Base-by-base conservation (phyloP, 2,329 filamentous ascomycete species). In the Claviceps spartinae region DNA sequence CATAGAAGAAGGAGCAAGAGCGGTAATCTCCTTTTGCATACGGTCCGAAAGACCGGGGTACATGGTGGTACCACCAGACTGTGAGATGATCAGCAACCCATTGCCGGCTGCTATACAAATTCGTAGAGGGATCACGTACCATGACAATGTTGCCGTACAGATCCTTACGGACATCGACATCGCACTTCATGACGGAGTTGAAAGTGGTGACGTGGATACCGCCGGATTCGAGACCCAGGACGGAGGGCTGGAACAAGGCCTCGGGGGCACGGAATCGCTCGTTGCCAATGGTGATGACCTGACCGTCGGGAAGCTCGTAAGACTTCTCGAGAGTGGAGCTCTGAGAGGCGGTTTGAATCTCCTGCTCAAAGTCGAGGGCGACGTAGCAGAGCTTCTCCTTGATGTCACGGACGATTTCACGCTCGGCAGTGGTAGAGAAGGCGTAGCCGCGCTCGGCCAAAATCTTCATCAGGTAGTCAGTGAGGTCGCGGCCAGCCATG, bases 351-450 rank as follows among this genome's bases (percentile, higher is more conserved):
- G 93, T 98, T 83, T 98, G 93, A 73, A 98, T 96, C 81, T 98
- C 93, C 83, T 98, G 93, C 83, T 98, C 93, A 68, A 98, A 97
- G 82, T 98, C 93, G 63, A 98, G 87, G 62, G 93, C 93, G 70
- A 97, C 93, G 79, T 98, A 98, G 85, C 93, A 98, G 68, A 98
- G 90, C 85, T 97, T 98, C 86, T 98, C 93, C 86, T 98, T 98
- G 82, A 98, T 97, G 74, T 98, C 93, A 81, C 93, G 91, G 69
- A 97, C 93, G 71, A 97, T 98, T 94, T 97, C 93, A 76, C 93
- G 93, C 82, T 98, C 93, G 74, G 93, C 93, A 58, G 93, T 97
- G 78, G 93, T 98, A 71, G 91, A 96, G 87, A 98, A 98, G 67
- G 88, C 88, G 82, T 98, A 97, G 68, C 93, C 93, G 70, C 93